These are phyloP conservation scores for Suillus plorans DNA, from an alignment of 768 basidiomycete species.

Conservation along the genomic window DNA sequence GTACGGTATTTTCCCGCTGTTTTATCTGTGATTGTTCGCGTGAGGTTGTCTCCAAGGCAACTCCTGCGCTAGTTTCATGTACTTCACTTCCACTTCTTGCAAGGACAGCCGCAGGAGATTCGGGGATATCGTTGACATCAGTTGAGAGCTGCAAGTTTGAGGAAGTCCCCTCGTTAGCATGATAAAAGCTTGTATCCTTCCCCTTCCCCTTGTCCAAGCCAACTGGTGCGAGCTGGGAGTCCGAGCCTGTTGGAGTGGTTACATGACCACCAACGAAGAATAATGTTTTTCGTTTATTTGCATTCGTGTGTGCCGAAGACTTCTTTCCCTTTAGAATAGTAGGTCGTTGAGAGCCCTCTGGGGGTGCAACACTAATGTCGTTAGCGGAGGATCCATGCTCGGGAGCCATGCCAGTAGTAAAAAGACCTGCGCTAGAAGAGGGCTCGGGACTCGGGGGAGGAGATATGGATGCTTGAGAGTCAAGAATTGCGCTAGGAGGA, in stretches of 20 bases:
- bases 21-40: slow-evolving; percentile 19
- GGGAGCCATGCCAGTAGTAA: slow-evolving; percentile 14
- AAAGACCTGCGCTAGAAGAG: slow-evolving; percentile 26
- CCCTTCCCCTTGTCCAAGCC: slow-evolving; percentile 22
- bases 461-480: neutral
- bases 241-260: neutral
- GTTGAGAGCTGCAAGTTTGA: neutral
- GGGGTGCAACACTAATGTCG: slow-evolving; percentile 6
- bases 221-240: neutral
- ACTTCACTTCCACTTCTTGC: slow-evolving; percentile 55
- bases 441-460: neutral
- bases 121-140: slow-evolving; percentile 36
- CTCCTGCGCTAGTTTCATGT: slow-evolving; percentile 64
- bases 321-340: slow-evolving; percentile 22
- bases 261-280: neutral
- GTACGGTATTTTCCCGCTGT: slow-evolving; percentile 54
- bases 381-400: slow-evolving; percentile 9
- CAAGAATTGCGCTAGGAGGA: neutral
- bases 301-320: neutral
- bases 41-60: slow-evolving; percentile 32
- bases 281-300: neutral
- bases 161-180: slow-evolving; percentile 7
- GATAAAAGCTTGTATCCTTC: slow-evolving; percentile 24
- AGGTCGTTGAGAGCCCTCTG: slow-evolving; percentile 16
- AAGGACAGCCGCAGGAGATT: slow-evolving; percentile 65